Conservation (phyloP, 2,329 filamentous ascomycete species). For the Incumbomyces delicatus region DNA sequence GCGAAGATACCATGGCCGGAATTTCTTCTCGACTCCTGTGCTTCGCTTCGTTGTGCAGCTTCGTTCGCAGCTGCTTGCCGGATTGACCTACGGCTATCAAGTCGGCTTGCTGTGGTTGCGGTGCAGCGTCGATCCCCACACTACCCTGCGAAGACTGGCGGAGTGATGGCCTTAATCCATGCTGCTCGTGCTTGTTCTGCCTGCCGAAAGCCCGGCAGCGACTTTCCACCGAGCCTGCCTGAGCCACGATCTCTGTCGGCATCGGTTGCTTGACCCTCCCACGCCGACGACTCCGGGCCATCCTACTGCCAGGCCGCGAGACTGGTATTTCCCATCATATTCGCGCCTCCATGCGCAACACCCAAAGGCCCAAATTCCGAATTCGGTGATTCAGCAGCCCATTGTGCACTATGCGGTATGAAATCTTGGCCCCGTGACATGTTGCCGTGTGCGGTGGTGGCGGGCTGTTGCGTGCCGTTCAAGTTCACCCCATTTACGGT, state of each 20-base stretch:
- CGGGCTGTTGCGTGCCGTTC: background rate
- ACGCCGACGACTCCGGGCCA: background rate
- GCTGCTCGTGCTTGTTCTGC: no score
- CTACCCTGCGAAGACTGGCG: no score
- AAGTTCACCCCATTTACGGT: constrained; percentile 4
- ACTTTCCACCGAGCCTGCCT: background rate
- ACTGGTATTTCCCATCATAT: background rate
- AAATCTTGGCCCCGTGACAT: constrained; percentile 1
- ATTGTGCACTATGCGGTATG: background rate
- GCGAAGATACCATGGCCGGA: no score
- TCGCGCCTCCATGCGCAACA: background rate
- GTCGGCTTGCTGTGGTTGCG: no score
- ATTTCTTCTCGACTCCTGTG: no score
- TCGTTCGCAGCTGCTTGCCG: no score
- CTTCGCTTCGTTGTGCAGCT: no score
- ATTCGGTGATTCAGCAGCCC: constrained; percentile 7
- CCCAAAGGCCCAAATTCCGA: constrained; percentile 5
- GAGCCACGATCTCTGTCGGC: background rate
- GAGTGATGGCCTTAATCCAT: no score
- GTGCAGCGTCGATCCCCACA: no score
- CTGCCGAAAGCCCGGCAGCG: no score
- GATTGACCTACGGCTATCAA: no score
- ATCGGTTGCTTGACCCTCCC: no score
- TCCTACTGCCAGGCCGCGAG: constrained; percentile 4
- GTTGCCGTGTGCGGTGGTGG: background rate